Base-by-base conservation (phyloP, 202 grass and related monocot genomes). In the Carex arenaria region DNA sequence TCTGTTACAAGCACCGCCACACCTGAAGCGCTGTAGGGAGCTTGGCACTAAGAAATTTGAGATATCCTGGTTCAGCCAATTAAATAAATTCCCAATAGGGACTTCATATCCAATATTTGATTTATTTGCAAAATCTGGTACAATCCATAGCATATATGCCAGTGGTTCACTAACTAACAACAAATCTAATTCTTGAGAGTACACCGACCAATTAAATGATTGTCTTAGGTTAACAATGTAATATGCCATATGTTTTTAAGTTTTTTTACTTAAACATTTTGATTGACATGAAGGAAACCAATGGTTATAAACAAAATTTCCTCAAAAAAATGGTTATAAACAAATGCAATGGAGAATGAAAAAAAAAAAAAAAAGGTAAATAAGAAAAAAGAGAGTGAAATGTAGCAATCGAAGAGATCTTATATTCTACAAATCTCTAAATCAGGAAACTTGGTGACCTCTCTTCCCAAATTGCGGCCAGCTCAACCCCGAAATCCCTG, bases 401-500 rank as follows among this genome's bases (percentile, higher is more conserved):
- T 17, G 23, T 14, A 15, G 20, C 7, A 19, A 43, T 70, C 1
- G 47, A 47, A 22, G 67, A 71, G 9, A 71, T 71, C 38, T 70
- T 54, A 74, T 31, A 31, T 75, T 54, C 45, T 30, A 14, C 5
- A 14, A 3, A 64, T 81, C 19, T 45, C 22, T 64, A 63, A 64
- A 67, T 31, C 79, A 82, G 80, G 80, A 86, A 87, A 62, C 82
- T 83, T 3, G 92, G 93, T 13, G 93, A 84, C 14, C 94, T 98
- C 63, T 91, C 96, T 57, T 88, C 89, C 61, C 86, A 85, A 76
- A 95, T 98, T 43, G 96, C 96, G 34, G 93, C 91, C 0, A 88
- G 81, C 55, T 98, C 96, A 64, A 98, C 96, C 40, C 96, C 96
- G 0, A 98, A 98, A 86, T 93, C 90, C 19, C 96, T 98, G 49